Evolutionary conservation across 192 early-diverging fungal genomes (phyloP).

Genomic region (Rhizoclosmatium sp.): DNA sequence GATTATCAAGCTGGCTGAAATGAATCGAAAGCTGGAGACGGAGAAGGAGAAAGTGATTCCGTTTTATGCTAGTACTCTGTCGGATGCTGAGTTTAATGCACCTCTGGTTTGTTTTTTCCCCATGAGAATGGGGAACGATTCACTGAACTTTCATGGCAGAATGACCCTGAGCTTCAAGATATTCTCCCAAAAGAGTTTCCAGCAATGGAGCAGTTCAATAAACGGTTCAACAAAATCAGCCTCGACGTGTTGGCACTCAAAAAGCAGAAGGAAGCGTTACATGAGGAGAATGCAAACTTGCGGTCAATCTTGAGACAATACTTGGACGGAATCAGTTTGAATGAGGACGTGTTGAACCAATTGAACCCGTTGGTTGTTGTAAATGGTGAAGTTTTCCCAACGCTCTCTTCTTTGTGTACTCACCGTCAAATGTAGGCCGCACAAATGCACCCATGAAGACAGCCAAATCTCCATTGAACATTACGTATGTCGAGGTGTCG

Average conservation of each 20-base stretch:
- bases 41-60: slow-evolving; percentile 65
- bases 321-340: slow-evolving; percentile 66
- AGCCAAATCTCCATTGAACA: slow-evolving; percentile 48
- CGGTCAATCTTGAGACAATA: slow-evolving; percentile 65
- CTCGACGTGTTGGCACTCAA: slow-evolving; percentile 61
- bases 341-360: slow-evolving; percentile 56
- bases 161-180: slow-evolving; percentile 25
- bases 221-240: slow-evolving; percentile 64
- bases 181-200: slow-evolving; percentile 56
- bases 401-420: not conserved
- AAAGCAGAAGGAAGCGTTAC: slow-evolving; percentile 49
- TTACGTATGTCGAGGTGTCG: slow-evolving; percentile 60
- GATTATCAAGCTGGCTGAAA: slow-evolving; percentile 69
- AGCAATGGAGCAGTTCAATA: slow-evolving; percentile 68
- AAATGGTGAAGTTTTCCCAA: slow-evolving; percentile 42
- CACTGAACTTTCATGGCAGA: slow-evolving; percentile 5
- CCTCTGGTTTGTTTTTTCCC: not conserved
- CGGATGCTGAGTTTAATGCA: slow-evolving; percentile 16
- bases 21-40: slow-evolving; percentile 71
- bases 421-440: slow-evolving; percentile 36
- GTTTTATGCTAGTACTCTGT: slow-evolving; percentile 43
- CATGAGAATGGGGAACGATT: no score
- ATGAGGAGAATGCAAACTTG: slow-evolving; percentile 62
- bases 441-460: slow-evolving; percentile 58
- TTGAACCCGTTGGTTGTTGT: slow-evolving; percentile 67